phyloP scores from a whole-genome alignment of 805 yeast species.

The Torulaspora microellipsoides region DNA sequence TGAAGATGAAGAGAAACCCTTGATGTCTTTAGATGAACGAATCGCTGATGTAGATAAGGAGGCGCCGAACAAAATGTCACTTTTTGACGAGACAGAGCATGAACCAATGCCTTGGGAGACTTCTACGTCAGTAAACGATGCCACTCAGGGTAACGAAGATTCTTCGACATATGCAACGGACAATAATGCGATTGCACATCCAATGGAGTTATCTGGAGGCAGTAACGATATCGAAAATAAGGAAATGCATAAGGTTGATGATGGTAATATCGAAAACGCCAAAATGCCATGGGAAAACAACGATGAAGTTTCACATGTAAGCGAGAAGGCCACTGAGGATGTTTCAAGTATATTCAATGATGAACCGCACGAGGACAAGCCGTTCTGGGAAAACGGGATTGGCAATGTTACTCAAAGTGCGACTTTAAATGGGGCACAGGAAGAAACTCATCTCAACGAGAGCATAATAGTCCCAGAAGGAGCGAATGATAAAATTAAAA shows the following conservation, averaged over 20 bases:
- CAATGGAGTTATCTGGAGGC: background rate
- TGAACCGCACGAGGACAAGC: too few species aligned
- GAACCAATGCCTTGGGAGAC: slow-evolving; percentile 21
- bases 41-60: background rate
- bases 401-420: too few species aligned
- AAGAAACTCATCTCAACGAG: too few species aligned
- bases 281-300: slow-evolving; percentile 10
- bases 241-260: slow-evolving; percentile 10
- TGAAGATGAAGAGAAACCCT: too few species aligned
- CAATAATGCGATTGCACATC: too few species aligned
- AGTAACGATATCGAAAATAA: slow-evolving; percentile 2
- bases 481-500: slow-evolving; percentile 26
- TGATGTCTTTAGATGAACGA: background rate
- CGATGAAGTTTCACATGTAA: background rate
- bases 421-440: too few species aligned
- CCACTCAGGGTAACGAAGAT: too few species aligned
- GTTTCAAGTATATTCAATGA: too few species aligned
- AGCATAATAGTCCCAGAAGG: background rate
- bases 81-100: background rate
- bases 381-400: too few species aligned
- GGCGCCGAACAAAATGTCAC: background rate
- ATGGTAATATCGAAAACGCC: slow-evolving; percentile 18
- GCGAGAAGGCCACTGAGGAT: background rate
- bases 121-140: background rate
- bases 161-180: too few species aligned